Percentiles rank a stretch among this genome's conserved stretches.
Evolutionary conservation across 1,139 yeast species (phyloP).

Genomic region (Williopsis jadinii): DNA sequence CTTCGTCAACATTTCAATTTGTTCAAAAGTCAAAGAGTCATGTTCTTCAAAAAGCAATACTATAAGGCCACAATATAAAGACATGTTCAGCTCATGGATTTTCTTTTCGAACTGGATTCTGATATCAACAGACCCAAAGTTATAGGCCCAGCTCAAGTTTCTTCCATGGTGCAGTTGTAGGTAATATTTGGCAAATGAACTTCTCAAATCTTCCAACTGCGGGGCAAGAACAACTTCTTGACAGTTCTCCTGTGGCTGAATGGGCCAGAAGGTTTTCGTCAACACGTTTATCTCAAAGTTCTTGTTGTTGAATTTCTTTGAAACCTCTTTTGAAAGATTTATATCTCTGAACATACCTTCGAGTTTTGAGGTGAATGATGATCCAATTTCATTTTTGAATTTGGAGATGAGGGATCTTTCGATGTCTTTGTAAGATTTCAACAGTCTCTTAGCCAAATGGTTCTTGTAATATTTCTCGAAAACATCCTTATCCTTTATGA

Average conservation of each 20-base stretch:
- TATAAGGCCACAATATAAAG: constrained; percentile 74
- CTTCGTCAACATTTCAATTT: constrained; percentile 58
- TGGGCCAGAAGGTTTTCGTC: constrained; percentile 57
- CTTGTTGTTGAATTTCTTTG: constrained; percentile 41
- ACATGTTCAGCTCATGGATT: constrained; percentile 74
- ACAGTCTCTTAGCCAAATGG: constrained; percentile 77
- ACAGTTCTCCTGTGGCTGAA: constrained; percentile 41
- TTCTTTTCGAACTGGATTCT: constrained; percentile 57
- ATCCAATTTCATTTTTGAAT: constrained; percentile 73
- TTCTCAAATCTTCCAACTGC: constrained; percentile 34
- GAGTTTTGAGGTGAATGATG: constrained; percentile 70
- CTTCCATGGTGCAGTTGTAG: constrained; percentile 65
- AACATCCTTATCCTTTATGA: constrained; percentile 76
- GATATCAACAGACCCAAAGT: constrained; percentile 76
- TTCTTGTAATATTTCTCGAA: constrained; percentile 84
- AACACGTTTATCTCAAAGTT: constrained; percentile 44
- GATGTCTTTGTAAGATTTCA: constrained; percentile 51
- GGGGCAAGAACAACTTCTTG: constrained; percentile 53
- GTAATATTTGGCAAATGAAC: constrained; percentile 43
- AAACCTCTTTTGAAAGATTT: constrained; percentile 54
- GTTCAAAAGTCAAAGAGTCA: constrained; percentile 47
- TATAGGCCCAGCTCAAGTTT: constrained; percentile 75
- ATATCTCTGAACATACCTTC: constrained; percentile 90
- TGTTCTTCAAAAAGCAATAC: constrained; percentile 60
- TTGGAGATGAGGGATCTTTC: constrained; percentile 68